Conservation (phyloP, 2,329 filamentous ascomycete genomes). For the Coniella vitis region DNA sequence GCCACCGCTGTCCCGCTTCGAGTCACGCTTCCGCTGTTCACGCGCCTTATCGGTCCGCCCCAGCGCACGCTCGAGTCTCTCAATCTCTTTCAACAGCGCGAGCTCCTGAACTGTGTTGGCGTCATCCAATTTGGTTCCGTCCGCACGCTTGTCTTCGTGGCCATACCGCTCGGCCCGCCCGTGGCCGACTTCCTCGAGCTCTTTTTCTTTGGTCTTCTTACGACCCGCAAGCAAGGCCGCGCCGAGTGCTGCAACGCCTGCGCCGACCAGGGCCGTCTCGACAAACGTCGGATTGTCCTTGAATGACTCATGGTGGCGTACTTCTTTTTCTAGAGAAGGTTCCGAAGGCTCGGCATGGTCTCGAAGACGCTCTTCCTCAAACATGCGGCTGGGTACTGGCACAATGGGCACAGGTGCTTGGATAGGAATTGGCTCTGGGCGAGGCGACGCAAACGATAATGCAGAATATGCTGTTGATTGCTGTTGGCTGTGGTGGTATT, state of each 20-base stretch:
- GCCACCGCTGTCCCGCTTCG: constrained; percentile 8
- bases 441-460: constrained; percentile 17
- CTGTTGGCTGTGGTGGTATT: no score
- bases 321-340: constrained; percentile 22
- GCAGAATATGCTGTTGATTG: background rate
- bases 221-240: constrained; percentile 36
- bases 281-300: constrained; percentile 30
- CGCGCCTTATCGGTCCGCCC: constrained; percentile 20
- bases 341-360: constrained; percentile 32
- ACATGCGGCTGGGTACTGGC: constrained; percentile 64
- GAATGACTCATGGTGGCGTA: constrained; percentile 12
- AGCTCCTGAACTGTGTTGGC: constrained; percentile 21
- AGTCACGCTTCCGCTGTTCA: constrained; percentile 17
- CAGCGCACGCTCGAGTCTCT: constrained; percentile 12
- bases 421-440: constrained; percentile 60
- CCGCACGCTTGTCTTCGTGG: constrained; percentile 20
- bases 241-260: constrained; percentile 40
- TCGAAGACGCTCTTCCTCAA: constrained; percentile 41
- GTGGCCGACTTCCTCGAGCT: constrained; percentile 17
- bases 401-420: constrained; percentile 77
- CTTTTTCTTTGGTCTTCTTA: constrained; percentile 23
- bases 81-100: constrained; percentile 14
- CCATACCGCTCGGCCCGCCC: constrained; percentile 20
- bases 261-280: constrained; percentile 40
- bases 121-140: constrained; percentile 16